phyloP scores from a whole-genome alignment of 352 stramenopile genomes.

The Phytophthora crassamura region DNA sequence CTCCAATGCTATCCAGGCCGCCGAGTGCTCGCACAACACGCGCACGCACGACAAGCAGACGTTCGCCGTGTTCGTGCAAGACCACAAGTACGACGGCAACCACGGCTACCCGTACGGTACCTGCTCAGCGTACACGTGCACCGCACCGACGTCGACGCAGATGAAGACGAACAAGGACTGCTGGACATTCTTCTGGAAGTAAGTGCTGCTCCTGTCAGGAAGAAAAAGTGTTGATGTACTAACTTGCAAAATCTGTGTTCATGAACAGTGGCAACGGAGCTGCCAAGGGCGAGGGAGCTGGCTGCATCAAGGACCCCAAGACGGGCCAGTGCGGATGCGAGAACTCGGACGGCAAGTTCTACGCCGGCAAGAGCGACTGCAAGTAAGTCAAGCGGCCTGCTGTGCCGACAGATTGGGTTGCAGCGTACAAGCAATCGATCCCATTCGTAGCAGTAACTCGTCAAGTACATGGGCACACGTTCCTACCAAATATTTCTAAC shows the following conservation, averaged over 20 bases:
- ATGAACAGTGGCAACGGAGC: conserved; percentile 30
- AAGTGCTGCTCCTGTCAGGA: conserved; percentile 1
- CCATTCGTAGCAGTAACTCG: no score
- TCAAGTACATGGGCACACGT: no score
- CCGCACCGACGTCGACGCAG: neutral
- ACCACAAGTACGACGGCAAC: conserved; percentile 43
- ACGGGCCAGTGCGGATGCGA: conserved; percentile 41
- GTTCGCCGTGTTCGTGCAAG: conserved; percentile 39
- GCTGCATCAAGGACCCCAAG: conserved; percentile 34
- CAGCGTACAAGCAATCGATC: no score
- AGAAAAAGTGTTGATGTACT: conserved; percentile 2
- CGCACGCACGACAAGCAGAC: conserved; percentile 37
- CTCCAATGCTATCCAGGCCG: conserved; percentile 26
- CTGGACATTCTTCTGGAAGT: conserved; percentile 52
- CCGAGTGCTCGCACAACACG: no score
- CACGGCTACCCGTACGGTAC: conserved; percentile 41
- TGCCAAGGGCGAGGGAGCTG: conserved; percentile 23
- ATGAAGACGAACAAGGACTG: conserved; percentile 33
- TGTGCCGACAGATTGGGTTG: no score
- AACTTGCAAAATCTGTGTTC: conserved; percentile 5
- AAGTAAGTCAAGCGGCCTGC: conserved; percentile 14
- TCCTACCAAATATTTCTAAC: no score
- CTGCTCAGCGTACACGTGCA: conserved; percentile 40
- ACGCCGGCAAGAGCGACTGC: conserved; percentile 29
- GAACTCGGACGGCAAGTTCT: conserved; percentile 39